Evolutionary conservation across 1,284 basidiomycete species (phyloP).

Genomic region (Irpex sp.): DNA sequence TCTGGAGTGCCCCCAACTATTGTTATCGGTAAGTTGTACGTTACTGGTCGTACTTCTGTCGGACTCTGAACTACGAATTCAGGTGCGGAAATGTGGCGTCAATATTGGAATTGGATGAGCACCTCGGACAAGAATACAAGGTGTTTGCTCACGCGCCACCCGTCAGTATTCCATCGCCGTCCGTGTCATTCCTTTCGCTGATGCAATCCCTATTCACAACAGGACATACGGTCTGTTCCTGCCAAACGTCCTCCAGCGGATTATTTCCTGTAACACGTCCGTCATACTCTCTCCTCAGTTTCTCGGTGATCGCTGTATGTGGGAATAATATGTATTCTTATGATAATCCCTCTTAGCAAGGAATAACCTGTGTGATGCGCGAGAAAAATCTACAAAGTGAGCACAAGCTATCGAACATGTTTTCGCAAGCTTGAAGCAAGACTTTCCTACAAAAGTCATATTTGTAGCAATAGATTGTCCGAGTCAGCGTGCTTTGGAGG

Average conservation of each 20-base stretch:
- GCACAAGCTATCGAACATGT: not conserved
- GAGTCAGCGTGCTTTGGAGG: not conserved
- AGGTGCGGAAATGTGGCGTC: conserved; percentile 95
- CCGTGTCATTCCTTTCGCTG: conserved; percentile 16
- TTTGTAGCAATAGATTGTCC: not conserved
- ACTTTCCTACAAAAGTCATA: not conserved
- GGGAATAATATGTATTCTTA: not conserved
- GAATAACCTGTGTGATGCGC: no score
- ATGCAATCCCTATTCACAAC: conserved; percentile 1
- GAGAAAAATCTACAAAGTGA: no score
- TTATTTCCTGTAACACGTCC: conserved; percentile 57
- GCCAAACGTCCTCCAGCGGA: conserved; percentile 87
- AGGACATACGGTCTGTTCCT: conserved; percentile 86
- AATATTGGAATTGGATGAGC: conserved; percentile 89
- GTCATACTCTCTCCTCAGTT: not conserved
- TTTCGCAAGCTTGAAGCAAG: not conserved
- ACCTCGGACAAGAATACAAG: conserved; percentile 88
- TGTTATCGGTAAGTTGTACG: conserved; percentile 78
- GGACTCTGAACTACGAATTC: conserved; percentile 14
- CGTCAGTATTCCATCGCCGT: conserved; percentile 37
- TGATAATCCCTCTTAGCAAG: not conserved
- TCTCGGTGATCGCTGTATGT: not conserved
- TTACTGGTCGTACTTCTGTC: conserved; percentile 1
- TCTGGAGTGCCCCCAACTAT: conserved; percentile 99
- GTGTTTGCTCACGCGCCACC: conserved; percentile 80